phyloP scores from a whole-genome alignment of 768 basidiomycete species.

The Exidia glandulosa region DNA sequence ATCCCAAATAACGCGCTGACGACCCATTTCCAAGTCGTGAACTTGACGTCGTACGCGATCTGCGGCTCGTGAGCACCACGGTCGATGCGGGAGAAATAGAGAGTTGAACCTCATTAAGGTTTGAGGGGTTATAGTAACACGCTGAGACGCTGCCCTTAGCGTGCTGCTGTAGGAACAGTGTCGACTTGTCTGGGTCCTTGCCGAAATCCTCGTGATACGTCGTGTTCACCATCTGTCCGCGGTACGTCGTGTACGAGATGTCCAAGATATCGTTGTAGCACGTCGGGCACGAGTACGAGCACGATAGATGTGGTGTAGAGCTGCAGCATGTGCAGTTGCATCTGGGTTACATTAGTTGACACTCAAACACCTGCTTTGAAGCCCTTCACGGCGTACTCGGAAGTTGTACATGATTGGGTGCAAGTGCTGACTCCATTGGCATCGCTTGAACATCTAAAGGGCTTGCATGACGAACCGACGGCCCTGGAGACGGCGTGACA shows the following conservation, averaged over 20 bases:
- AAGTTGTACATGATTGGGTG: too few species aligned
- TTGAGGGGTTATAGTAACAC: not conserved
- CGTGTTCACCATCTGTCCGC: not conserved
- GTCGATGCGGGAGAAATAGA: not conserved
- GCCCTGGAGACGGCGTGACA: not conserved
- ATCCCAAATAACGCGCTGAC: too few species aligned
- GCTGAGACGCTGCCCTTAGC: not conserved
- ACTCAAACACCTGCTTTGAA: not conserved
- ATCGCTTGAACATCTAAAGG: not conserved
- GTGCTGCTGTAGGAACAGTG: not conserved
- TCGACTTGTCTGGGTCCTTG: not conserved
- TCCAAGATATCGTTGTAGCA: not conserved
- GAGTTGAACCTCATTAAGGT: not conserved
- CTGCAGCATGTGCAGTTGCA: not conserved
- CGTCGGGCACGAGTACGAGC: not conserved
- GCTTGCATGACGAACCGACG: not conserved
- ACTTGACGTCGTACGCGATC: not conserved
- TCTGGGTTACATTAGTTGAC: not conserved
- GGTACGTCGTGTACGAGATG: not conserved
- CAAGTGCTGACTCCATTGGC: not conserved
- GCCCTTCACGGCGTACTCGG: too few species aligned
- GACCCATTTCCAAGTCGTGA: not conserved
- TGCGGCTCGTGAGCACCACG: not conserved
- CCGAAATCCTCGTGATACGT: not conserved
- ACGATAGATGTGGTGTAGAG: not conserved